Percentiles rank a stretch among this genome's conserved stretches.
Evolutionary conservation across 306 rosid genomes (phyloP).

Genomic region (Quercus suber): DNA sequence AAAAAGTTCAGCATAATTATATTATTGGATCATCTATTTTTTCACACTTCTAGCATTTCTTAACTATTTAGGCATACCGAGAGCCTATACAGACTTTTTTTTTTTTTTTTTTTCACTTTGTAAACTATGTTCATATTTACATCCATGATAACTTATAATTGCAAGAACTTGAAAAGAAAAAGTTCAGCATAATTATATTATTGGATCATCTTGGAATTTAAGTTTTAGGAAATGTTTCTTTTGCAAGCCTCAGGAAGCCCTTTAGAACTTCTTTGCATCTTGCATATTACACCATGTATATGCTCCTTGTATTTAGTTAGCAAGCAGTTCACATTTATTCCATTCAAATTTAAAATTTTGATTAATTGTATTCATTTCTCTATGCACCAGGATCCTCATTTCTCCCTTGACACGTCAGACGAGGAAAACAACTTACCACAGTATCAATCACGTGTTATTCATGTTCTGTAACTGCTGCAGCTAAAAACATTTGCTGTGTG

Average conservation of each 20-base stretch:
- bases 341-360: not conserved
- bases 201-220: not conserved
- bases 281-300: not conserved
- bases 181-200: too few relatives aligned
- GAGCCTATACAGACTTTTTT: too few relatives aligned
- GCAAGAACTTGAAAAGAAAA: too few relatives aligned
- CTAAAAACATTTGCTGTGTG: not conserved
- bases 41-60: too few relatives aligned
- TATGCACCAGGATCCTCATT: slow-evolving; percentile 23
- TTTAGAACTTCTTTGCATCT: not conserved
- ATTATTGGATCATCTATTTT: too few relatives aligned
- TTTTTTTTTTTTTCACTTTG: too few relatives aligned
- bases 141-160: too few relatives aligned
- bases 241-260: not conserved
- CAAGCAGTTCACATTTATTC: not conserved
- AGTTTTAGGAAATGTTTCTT: not conserved
- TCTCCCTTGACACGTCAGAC: slow-evolving; percentile 14
- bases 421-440: slow-evolving; percentile 38
- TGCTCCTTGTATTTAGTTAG: not conserved
- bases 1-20: too few relatives aligned
- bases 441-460: slow-evolving; percentile 46
- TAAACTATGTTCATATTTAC: too few relatives aligned
- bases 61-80: too few relatives aligned
- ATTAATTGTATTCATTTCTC: not conserved
- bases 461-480: slow-evolving; percentile 23